A percentile compares a stretch with the other conserved stretches of the same genome.
phyloP scores from a whole-genome alignment of 2,329 filamentous ascomycete species.

The Talaromyces islandicus region DNA sequence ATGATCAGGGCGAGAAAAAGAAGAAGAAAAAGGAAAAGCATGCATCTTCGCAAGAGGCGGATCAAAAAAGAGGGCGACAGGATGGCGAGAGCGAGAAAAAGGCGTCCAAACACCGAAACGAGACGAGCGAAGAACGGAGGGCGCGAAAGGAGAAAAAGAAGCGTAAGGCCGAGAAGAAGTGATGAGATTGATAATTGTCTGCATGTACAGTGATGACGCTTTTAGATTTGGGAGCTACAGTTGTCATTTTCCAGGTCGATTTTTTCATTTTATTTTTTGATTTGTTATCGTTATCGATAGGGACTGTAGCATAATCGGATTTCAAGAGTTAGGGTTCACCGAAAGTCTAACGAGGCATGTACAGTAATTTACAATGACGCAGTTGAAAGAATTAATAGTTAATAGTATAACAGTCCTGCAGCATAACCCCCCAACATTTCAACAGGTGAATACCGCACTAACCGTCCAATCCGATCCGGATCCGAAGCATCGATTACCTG shows the following conservation, averaged over 20 bases:
- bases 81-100: conserved; percentile 24
- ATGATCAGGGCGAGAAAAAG: conserved; percentile 16
- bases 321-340: too few relatives aligned
- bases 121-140: conserved; percentile 27
- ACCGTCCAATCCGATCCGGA: background rate
- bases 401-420: too few relatives aligned
- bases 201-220: background rate
- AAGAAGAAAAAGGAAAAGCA: conserved; percentile 34
- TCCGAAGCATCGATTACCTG: background rate
- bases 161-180: conserved; percentile 8
- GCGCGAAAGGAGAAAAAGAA: conserved; percentile 28
- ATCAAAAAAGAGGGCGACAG: conserved; percentile 19
- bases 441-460: background rate
- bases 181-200: background rate
- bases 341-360: background rate
- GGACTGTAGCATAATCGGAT: too few relatives aligned
- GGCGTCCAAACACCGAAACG: conserved; percentile 30
- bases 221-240: background rate
- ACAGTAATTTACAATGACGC: background rate
- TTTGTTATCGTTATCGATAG: too few relatives aligned
- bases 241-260: background rate
- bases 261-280: too few relatives aligned
- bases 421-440: too few relatives aligned
- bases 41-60: conserved; percentile 15
- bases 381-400: background rate